Evolutionary conservation across 2,329 filamentous ascomycete genomes (phyloP).

Genomic region (Penicillium carneum): DNA sequence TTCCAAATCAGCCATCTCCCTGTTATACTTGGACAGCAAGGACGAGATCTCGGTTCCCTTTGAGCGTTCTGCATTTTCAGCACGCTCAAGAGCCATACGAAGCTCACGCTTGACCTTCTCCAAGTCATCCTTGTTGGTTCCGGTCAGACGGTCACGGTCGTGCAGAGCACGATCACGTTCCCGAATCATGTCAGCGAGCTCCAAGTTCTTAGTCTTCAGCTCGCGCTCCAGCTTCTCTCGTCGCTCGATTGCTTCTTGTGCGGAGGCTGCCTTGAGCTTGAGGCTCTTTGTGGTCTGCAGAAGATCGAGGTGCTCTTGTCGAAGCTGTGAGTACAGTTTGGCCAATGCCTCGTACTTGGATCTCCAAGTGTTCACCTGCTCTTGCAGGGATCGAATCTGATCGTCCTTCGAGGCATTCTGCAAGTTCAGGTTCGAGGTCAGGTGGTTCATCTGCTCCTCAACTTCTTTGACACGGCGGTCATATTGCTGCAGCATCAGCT

Average conservation of each 20-base stretch:
- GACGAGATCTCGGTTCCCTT: conserved; percentile 95
- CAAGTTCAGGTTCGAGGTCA: conserved; percentile 82
- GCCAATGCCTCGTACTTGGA: conserved; percentile 95
- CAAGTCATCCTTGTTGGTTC: conserved; percentile 87
- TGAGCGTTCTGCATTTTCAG: conserved; percentile 87
- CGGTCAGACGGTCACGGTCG: conserved; percentile 85
- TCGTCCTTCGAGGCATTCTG: conserved; percentile 91
- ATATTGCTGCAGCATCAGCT: conserved; percentile 95
- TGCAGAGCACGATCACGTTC: conserved; percentile 92
- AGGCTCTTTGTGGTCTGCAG: conserved; percentile 95
- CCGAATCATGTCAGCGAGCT: conserved; percentile 96
- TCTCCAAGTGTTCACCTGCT: conserved; percentile 97
- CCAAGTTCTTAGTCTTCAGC: conserved; percentile 99
- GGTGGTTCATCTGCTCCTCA: conserved; percentile 82
- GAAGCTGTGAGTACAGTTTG: conserved; percentile 94
- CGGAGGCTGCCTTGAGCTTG: conserved; percentile 94
- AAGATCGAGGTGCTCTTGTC: conserved; percentile 92
- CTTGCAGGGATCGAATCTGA: conserved; percentile 88
- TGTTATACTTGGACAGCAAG: conserved; percentile 93
- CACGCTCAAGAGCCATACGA: conserved; percentile 86
- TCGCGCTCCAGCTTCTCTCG: conserved; percentile 95
- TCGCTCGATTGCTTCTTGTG: conserved; percentile 92
- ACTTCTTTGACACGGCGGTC: conserved; percentile 92
- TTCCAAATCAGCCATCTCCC: conserved; percentile 95
- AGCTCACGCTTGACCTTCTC: conserved; percentile 95